Percentiles rank a stretch among this genome's conserved stretches.
These are phyloP conservation scores for Arabidopsis thaliana DNA, from an alignment of 345 rosid genomes.

Conservation along the genomic window DNA sequence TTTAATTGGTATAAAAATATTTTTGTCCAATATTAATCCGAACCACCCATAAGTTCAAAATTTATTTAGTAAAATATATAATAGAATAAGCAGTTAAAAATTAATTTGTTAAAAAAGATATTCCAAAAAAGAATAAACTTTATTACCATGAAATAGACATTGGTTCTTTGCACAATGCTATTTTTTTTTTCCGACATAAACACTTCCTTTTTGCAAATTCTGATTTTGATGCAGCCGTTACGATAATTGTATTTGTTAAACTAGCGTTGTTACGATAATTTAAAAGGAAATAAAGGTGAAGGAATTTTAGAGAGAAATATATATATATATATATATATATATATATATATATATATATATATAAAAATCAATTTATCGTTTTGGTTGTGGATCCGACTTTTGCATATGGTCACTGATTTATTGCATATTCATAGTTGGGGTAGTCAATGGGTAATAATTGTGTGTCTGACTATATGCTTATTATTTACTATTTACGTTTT, in stretches of 20 bases:
- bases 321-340: not conserved
- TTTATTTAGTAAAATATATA: constrained; percentile 21
- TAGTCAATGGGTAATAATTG: constrained; percentile 47
- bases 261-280: not conserved
- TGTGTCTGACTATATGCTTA: constrained; percentile 28
- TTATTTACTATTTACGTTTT: constrained; percentile 19
- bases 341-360: not conserved
- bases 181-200: not conserved
- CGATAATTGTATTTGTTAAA: not conserved
- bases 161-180: constrained; percentile 16
- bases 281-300: not conserved
- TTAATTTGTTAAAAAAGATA: constrained; percentile 13
- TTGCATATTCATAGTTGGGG: constrained; percentile 42
- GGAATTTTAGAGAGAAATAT: not conserved
- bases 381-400: constrained; percentile 30
- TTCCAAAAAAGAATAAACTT: constrained; percentile 22
- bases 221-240: not conserved
- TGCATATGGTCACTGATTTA: constrained; percentile 32
- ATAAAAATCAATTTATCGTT: not conserved
- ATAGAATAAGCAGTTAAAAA: constrained; percentile 1
- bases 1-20: too few species aligned
- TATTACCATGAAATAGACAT: not conserved
- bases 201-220: not conserved
- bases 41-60: not conserved
- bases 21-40: not conserved